These are phyloP conservation scores for Pachyrhizus erosus DNA, from an alignment of 306 rosid species.

Conservation along the genomic window DNA sequence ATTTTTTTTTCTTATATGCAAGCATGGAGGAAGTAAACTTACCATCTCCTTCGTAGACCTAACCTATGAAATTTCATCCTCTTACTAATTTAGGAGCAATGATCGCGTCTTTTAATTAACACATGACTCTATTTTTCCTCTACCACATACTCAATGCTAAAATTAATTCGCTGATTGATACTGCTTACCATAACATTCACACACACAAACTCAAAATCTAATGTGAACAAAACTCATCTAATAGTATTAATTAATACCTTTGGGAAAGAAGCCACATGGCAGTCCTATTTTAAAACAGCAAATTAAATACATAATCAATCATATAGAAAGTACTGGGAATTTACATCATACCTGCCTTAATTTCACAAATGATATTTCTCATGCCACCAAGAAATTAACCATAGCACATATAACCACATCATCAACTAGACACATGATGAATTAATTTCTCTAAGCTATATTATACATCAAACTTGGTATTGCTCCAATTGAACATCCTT, in stretches of 20 bases:
- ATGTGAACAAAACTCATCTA: background rate
- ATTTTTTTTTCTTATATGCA: too few relatives aligned
- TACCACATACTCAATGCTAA: background rate
- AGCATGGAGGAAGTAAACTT: too few relatives aligned
- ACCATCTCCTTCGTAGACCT: background rate
- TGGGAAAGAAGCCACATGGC: constrained; percentile 5
- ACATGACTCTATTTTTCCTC: background rate
- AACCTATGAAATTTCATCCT: background rate
- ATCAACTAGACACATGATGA: background rate
- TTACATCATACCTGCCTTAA: background rate
- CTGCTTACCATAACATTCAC: constrained; percentile 3
- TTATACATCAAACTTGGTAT: constrained; percentile 31
- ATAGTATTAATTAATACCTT: background rate
- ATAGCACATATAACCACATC: background rate
- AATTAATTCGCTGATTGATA: background rate
- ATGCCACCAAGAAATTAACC: background rate
- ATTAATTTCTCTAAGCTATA: background rate
- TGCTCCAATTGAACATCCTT: constrained; percentile 70
- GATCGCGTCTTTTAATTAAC: background rate
- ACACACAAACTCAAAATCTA: background rate
- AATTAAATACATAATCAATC: constrained; percentile 6
- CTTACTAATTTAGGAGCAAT: background rate
- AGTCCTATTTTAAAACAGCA: background rate
- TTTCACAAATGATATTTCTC: background rate
- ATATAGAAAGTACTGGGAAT: background rate